Base-by-base conservation (phyloP, 2,329 filamentous ascomycete species). In the Exophiala calicioides region DNA sequence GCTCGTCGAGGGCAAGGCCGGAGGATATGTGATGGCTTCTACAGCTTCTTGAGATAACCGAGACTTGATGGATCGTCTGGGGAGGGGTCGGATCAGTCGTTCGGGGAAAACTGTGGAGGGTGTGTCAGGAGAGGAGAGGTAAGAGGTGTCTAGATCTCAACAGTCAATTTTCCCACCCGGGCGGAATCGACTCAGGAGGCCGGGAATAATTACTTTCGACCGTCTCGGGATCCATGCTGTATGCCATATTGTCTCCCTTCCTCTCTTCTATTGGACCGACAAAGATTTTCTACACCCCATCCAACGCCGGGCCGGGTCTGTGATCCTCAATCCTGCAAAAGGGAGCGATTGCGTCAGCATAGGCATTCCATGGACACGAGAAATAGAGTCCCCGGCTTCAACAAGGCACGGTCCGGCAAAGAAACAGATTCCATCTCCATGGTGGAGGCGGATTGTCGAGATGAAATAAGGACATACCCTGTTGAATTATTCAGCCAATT, bases 71-170 rank as follows among this genome's bases (percentile, higher is more conserved):
- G 88, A 85, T 62, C 90, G 86, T 70, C 88, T 93, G 32, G 93
- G 93, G 51, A 98, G 74, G 46, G 93, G 93, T 64, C 90, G 85
- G 65, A 98, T 98, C 52, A 91, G 86, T 68, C 93, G 85, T 65
- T 95, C 88, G 57, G 89, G 89, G 65, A 88, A 95, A 62, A 88
- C 76, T 50, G 86, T 82, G 50, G 89, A 93, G 55, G 83, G 78
- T 49, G 86, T 85, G 74, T 95, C 89, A 58, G 73, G 70, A 60
- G 69, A 68, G 60, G 72, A 70, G 56, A 73, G 72, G 63, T 74
- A 76, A 60, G 68, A 69, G 65, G 69, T 66, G 63, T 69, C 70
- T 75, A 66, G 13, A 44, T 30, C n/a, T 10, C 8, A 29, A 21
- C n/a, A 36, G 55, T 59, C 42, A 58, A 51, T 32, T 20, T 32